Evolutionary conservation across 2,329 filamentous ascomycete species (phyloP), one percentile per base, ranked within the genome.

Genomic region (Fusarium succisae): DNA sequence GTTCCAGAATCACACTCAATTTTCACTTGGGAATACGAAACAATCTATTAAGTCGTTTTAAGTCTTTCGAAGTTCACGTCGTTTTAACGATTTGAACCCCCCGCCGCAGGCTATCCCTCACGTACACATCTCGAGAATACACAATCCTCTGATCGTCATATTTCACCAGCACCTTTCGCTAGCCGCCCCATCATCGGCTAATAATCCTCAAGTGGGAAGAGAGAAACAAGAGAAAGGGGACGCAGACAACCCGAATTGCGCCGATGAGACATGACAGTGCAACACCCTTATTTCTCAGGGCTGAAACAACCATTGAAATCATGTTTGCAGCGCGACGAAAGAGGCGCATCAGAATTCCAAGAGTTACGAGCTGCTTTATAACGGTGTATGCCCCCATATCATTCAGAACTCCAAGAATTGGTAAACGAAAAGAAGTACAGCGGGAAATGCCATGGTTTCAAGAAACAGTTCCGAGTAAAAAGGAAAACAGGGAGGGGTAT

Each of bases 21-120:
- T 26, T 7, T 39, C 32, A 37, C n/a, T 26, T 45, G 69, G 58
- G 37, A 74, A 70, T 69, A 69, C 20, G 48, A 77, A 66, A 76
- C 75, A 74, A 74, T 78, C 76, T 78, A 78, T 77, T 76, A 73
- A 63, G 30, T 71, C 67, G 44, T 74, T 77, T 78, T 77, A 76
- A 61, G 68, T 73, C 66, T 78, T 76, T 60, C 64, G 53, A 61
- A 63, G 51, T 63, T 67, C 69, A 51, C 61, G 66, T 70, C 63
- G 63, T 35, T 65, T 51, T 63, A 56, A 58, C 56, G 71, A 75
- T 71, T 61, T 75, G 61, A 57, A 50, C 53, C 69, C 68, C 68
- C 57, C 45, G 63, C 53, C 14, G 38, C 43, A 38, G 24, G 47
- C 50, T 66, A 56, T 62, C 45, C 56, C 37, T 48, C 48, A 59